Conservation (phyloP, 768 basidiomycete species). For the Sistotremastrum suecicum region DNA sequence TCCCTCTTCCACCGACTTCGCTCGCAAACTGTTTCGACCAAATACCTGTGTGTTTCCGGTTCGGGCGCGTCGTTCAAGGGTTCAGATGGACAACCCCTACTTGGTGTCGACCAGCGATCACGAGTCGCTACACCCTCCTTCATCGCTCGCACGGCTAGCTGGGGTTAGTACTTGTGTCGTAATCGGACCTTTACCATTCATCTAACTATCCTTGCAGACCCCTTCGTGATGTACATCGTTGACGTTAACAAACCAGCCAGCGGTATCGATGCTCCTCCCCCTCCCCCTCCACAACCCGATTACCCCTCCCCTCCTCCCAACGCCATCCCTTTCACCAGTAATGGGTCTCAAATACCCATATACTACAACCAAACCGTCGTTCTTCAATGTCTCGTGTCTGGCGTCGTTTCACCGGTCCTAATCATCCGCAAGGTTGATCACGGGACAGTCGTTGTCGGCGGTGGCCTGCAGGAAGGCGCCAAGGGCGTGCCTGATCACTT, state of each 20-base stretch:
- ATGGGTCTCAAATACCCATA: conserved; percentile 75
- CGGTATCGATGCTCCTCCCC: conserved; percentile 62
- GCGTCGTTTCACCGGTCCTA: conserved; percentile 83
- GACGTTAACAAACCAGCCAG: conserved; percentile 78
- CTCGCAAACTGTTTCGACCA: conserved; percentile 90
- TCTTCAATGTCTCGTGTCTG: conserved; percentile 86
- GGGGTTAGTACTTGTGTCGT: conserved; percentile 41
- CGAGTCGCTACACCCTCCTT: conserved; percentile 72
- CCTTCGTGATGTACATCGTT: conserved; percentile 95
- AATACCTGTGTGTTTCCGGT: conserved; percentile 91
- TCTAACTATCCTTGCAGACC: conserved; percentile 32
- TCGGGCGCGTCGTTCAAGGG: conserved; percentile 86
- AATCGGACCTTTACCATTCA: conserved; percentile 6
- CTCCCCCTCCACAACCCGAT: conserved; percentile 72
- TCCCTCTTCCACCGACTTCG: conserved; percentile 93
- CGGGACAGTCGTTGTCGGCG: conserved; percentile 80
- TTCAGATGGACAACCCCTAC: conserved; percentile 77
- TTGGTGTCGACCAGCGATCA: conserved; percentile 63
- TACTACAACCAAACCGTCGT: conserved; percentile 97
- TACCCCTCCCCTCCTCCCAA: conserved; percentile 89
- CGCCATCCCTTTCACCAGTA: conserved; percentile 73
- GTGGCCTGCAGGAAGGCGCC: conserved; percentile 77
- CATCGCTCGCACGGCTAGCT: conserved; percentile 78
- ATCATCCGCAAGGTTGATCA: conserved; percentile 92
- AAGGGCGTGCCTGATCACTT: conserved; percentile 77